These are phyloP conservation scores for Termitomyces heimii DNA, from an alignment of 768 basidiomycete species.

Conservation along the genomic window DNA sequence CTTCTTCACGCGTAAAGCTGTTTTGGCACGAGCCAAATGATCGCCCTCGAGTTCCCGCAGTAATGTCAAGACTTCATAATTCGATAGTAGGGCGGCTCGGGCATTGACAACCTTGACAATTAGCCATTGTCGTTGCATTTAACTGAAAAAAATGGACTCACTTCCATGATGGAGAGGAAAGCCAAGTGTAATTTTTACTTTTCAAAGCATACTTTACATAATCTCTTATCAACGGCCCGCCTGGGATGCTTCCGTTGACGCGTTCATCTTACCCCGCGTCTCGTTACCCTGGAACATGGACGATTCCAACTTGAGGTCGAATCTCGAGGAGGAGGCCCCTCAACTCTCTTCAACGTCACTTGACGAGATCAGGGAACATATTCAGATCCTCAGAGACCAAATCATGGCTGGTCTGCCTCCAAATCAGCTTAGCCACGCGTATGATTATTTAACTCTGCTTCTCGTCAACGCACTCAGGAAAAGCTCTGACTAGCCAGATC, in stretches of 20 bases:
- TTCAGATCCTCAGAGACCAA: constrained; percentile 10
- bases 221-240: neutral
- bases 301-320: constrained; percentile 7
- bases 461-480: neutral
- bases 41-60: constrained; percentile 74
- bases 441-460: neutral
- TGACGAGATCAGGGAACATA: constrained; percentile 7
- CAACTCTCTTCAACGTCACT: neutral
- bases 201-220: neutral
- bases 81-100: constrained; percentile 79
- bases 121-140: neutral
- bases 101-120: constrained; percentile 54
- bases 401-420: constrained; percentile 9
- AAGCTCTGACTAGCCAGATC: constrained; percentile 24
- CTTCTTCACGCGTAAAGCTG: constrained; percentile 69
- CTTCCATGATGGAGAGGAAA: constrained; percentile 1
- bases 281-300: constrained; percentile 6
- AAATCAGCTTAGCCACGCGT: constrained; percentile 13
- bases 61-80: constrained; percentile 78
- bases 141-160: neutral
- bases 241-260: neutral
- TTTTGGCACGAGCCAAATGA: constrained; percentile 62
- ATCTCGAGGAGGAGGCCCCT: constrained; percentile 6
- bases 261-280: neutral
- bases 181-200: neutral